A percentile compares a stretch with the other conserved stretches of the same genome.
Conservation (phyloP, 2,329 filamentous ascomycete genomes). For the Albifimbria verrucaria region DNA sequence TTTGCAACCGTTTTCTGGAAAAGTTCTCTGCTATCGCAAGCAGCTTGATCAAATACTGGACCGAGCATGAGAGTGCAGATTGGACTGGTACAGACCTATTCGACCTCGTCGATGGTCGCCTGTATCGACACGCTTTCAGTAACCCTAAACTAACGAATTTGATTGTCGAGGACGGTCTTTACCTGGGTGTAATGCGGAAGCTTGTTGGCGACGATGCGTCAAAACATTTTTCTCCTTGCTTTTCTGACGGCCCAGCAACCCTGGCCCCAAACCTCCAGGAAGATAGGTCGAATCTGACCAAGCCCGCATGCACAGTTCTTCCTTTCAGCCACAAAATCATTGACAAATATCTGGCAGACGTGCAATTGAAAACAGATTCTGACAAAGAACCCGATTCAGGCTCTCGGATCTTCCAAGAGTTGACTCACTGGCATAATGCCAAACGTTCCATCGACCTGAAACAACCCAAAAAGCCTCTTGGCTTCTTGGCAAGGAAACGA, state of each 20-base stretch:
- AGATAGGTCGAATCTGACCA: background rate
- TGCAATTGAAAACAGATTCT: conserved; percentile 32
- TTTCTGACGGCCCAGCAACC: background rate
- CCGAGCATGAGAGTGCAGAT: background rate
- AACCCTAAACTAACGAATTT: background rate
- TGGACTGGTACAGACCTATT: conserved; percentile 22
- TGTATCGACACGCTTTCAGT: conserved; percentile 20
- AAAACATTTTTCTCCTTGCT: background rate
- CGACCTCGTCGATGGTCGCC: conserved; percentile 29
- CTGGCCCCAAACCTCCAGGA: background rate
- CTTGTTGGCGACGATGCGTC: background rate
- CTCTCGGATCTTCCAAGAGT: conserved; percentile 42
- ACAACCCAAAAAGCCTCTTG: conserved; percentile 13
- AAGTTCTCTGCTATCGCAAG: conserved; percentile 19
- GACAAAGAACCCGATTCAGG: conserved; percentile 15
- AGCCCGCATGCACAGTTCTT: conserved; percentile 27
- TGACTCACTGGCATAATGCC: conserved; percentile 61
- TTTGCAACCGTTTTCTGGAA: conserved; percentile 7
- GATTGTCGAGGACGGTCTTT: background rate
- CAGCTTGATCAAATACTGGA: conserved; percentile 9
- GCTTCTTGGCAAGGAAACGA: conserved; percentile 33
- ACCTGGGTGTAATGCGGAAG: conserved; percentile 5
- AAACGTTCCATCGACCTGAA: conserved; percentile 47
- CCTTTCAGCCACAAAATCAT: conserved; percentile 46
- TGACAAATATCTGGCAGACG: conserved; percentile 39